A percentile compares a stretch with the other conserved stretches of the same genome.
Evolutionary conservation across 441 rosid species (phyloP).

Genomic region (Pelargonium hybrid): DNA sequence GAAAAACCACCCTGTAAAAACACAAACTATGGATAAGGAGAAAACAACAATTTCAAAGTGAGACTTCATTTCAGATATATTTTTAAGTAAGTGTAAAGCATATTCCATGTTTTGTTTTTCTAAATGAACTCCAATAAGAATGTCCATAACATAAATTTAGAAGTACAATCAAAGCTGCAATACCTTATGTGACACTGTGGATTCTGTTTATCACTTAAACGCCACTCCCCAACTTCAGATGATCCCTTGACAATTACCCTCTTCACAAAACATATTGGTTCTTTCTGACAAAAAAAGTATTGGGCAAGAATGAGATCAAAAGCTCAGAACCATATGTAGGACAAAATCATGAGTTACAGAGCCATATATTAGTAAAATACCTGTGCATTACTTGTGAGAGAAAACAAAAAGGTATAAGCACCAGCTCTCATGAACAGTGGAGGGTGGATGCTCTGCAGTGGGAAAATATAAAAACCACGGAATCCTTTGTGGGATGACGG

Average conservation of each 20-base stretch:
- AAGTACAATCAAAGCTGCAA: slow-evolving; percentile 1
- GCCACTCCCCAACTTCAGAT: slow-evolving; percentile 35
- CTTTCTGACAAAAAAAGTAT: slow-evolving; percentile 25
- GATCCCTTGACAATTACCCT: slow-evolving; percentile 40
- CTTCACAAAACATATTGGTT: slow-evolving; percentile 28
- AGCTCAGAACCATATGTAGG: slow-evolving; percentile 6
- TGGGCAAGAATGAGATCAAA: slow-evolving; percentile 9
- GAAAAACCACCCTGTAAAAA: neutral
- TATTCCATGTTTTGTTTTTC: neutral
- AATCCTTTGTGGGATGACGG: slow-evolving; percentile 34
- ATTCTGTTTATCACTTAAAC: slow-evolving; percentile 21
- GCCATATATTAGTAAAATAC: neutral
- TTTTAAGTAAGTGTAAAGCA: neutral
- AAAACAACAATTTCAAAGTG: neutral
- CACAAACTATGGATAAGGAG: neutral
- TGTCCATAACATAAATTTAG: neutral
- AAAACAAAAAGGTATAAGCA: slow-evolving; percentile 40
- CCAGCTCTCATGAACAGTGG: slow-evolving; percentile 41
- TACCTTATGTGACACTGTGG: slow-evolving; percentile 28
- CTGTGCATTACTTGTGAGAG: slow-evolving; percentile 31
- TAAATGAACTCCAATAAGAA: neutral
- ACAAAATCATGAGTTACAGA: neutral
- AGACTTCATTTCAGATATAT: neutral
- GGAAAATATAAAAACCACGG: slow-evolving; percentile 52
- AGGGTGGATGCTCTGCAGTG: slow-evolving; percentile 24